phyloP scores from a whole-genome alignment of 768 basidiomycete species.

The Mycena sanguinolenta region DNA sequence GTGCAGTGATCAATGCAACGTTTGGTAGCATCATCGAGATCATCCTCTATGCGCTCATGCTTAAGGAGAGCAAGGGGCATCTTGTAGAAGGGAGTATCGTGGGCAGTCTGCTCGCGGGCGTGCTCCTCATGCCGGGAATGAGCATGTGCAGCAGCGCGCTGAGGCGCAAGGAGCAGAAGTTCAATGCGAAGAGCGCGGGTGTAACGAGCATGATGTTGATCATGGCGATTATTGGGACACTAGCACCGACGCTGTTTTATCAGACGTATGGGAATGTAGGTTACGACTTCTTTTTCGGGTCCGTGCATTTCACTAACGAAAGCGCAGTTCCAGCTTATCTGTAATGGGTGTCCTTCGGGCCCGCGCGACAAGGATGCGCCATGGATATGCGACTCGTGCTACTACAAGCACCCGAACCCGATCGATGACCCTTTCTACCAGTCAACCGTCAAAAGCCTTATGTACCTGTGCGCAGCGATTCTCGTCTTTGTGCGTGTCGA shows the following conservation, averaged over 20 bases:
- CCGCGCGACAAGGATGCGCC: conserved; percentile 59
- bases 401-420: conserved; percentile 95
- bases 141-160: conserved; percentile 96
- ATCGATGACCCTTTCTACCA: conserved; percentile 97
- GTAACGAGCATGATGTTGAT: conserved; percentile 99
- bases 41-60: conserved; percentile 89
- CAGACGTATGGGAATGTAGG: conserved; percentile 97
- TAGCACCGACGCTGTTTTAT: conserved; percentile 97
- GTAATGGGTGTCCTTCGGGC: conserved; percentile 78
- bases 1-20: conserved; percentile 98
- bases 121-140: conserved; percentile 95
- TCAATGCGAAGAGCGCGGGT: conserved; percentile 99
- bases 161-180: conserved; percentile 93
- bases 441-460: conserved; percentile 92
- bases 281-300: conserved; percentile 31
- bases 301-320: neutral
- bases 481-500: conserved; percentile 82
- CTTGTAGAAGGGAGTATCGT: conserved; percentile 98
- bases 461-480: conserved; percentile 95
- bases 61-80: conserved; percentile 91
- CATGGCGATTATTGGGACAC: conserved; percentile 98
- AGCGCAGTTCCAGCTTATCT: conserved; percentile 86
- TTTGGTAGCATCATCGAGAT: conserved; percentile 99
- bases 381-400: conserved; percentile 94
- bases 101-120: conserved; percentile 94